phyloP scores from a whole-genome alignment of 371 early-diverging fungal genomes.

The Catenaria anguillulae region DNA sequence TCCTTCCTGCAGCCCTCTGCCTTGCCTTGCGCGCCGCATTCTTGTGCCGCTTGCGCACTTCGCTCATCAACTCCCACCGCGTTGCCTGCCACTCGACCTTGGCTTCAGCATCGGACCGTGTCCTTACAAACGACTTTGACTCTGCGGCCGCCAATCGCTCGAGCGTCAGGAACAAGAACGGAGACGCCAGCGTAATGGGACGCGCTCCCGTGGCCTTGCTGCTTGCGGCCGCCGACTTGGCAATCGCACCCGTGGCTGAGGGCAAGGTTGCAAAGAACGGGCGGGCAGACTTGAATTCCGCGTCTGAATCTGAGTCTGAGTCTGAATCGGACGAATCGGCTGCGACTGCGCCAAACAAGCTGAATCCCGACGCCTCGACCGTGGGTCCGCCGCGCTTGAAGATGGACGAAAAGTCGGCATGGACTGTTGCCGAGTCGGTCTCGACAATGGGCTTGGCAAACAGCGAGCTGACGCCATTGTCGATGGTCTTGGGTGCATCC shows the following conservation, averaged over 20 bases:
- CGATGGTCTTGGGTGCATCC: no score
- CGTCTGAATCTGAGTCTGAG: no score
- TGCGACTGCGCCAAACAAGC: not conserved
- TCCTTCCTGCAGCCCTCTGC: not conserved
- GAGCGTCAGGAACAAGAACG: not conserved
- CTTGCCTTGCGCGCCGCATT: not conserved
- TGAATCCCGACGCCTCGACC: not conserved
- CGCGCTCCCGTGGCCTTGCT: not conserved
- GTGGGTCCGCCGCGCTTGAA: not conserved
- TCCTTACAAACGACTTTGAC: not conserved
- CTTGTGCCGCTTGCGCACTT: not conserved
- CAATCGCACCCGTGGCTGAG: no score
- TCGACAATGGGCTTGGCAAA: no score
- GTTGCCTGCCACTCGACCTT: not conserved
- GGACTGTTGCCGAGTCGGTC: not conserved
- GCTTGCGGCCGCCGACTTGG: not conserved
- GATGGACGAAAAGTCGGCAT: not conserved
- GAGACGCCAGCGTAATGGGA: not conserved
- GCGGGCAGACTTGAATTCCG: no score
- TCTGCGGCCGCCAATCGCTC: not conserved
- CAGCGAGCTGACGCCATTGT: no score
- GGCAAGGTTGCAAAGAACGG: no score
- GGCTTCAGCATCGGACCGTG: not conserved
- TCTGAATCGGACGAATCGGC: no score
- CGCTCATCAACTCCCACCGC: not conserved